Percentiles rank a stretch among this genome's conserved stretches.
These are phyloP conservation scores for Aspergillus bertholletiae DNA, from an alignment of 495 filamentous ascomycete species.

Conservation along the genomic window DNA sequence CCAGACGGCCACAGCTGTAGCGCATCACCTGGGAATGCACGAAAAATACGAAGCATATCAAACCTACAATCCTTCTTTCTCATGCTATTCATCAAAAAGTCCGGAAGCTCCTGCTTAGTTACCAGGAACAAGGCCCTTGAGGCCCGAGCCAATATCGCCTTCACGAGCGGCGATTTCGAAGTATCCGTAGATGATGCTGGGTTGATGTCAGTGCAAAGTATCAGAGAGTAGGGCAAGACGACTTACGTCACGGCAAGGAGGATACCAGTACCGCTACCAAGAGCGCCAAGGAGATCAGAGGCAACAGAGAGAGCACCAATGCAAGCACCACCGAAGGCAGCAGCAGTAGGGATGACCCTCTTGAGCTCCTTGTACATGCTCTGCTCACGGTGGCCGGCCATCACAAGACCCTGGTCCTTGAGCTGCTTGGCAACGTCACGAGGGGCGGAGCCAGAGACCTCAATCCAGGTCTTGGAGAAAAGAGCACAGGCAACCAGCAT, in stretches of 20 bases:
- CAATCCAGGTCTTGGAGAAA: slow-evolving; percentile 99
- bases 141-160: slow-evolving; percentile 79
- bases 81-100: slow-evolving; percentile 35
- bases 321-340: slow-evolving; percentile 97
- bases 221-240: slow-evolving; percentile 7
- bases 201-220: slow-evolving; percentile 16
- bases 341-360: slow-evolving; percentile 96
- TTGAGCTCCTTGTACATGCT: slow-evolving; percentile 99
- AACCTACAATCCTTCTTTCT: slow-evolving; percentile 25
- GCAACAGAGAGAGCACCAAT: slow-evolving; percentile 96
- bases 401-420: slow-evolving; percentile 98
- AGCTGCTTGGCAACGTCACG: slow-evolving; percentile 99
- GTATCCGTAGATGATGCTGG: slow-evolving; percentile 95
- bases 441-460: slow-evolving; percentile 95
- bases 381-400: slow-evolving; percentile 99
- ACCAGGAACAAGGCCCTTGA: slow-evolving; percentile 79
- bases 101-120: slow-evolving; percentile 31
- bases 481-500: slow-evolving; percentile 97
- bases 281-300: slow-evolving; percentile 92
- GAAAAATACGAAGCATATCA: slow-evolving; percentile 24
- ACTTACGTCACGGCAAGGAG: slow-evolving; percentile 98
- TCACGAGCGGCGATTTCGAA: slow-evolving; percentile 99
- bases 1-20: slow-evolving; percentile 16
- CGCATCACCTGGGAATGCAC: slow-evolving; percentile 26
- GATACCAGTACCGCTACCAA: slow-evolving; percentile 96